phyloP scores from a whole-genome alignment of 2,329 filamentous ascomycete species.

The Karstenula rhodostoma region DNA sequence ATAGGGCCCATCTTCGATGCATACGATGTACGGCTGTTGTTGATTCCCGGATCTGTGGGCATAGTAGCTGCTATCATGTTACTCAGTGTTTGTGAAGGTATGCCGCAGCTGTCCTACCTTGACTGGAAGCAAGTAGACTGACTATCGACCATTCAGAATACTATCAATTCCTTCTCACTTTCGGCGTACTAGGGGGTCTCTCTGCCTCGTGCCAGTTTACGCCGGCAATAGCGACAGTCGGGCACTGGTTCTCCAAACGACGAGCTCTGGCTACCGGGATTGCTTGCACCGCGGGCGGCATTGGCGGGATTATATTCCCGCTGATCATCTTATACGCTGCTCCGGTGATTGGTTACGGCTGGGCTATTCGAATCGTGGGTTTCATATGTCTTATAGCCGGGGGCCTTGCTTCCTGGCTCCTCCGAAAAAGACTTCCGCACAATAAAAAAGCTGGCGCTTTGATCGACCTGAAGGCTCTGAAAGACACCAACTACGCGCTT shows the following conservation, averaged over 20 bases:
- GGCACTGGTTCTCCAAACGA: slow-evolving; percentile 53
- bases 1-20: slow-evolving; percentile 50
- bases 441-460: slow-evolving; percentile 41
- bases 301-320: slow-evolving; percentile 62
- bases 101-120: too few relatives aligned
- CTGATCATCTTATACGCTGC: slow-evolving; percentile 62
- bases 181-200: slow-evolving; percentile 53
- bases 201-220: slow-evolving; percentile 51
- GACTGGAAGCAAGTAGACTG: background rate
- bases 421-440: slow-evolving; percentile 59
- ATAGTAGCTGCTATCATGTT: slow-evolving; percentile 40
- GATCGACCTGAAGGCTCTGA: slow-evolving; percentile 45
- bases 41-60: slow-evolving; percentile 42
- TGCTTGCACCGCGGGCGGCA: slow-evolving; percentile 49
- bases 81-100: slow-evolving; percentile 38
- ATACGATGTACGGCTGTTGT: slow-evolving; percentile 40
- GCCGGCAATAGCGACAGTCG: slow-evolving; percentile 47
- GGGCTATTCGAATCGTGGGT: slow-evolving; percentile 68
- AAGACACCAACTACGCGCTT: slow-evolving; percentile 32
- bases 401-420: slow-evolving; percentile 42
- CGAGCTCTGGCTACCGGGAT: slow-evolving; percentile 52
- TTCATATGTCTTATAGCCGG: slow-evolving; percentile 62
- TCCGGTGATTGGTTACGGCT: slow-evolving; percentile 65
- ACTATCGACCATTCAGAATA: slow-evolving; percentile 36
- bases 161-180: slow-evolving; percentile 56